Evolutionary conservation across 352 stramenopile genomes (phyloP).

Genomic region (Aphanomyces stellatus): DNA sequence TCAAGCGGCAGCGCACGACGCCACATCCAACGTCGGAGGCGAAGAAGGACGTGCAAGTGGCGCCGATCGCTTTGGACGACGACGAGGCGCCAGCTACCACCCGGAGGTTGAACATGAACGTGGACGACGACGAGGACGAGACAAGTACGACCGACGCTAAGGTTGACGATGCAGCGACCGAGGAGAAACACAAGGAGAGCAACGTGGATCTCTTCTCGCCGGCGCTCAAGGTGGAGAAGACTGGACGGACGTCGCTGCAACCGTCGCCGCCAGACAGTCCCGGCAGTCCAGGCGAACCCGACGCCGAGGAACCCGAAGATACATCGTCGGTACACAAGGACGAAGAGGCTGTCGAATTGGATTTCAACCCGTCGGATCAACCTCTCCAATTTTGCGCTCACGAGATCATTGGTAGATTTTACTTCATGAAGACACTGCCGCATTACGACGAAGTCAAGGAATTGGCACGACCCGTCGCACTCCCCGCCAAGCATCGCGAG

Average conservation of each 20-base stretch:
- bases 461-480: slow-evolving; percentile 36
- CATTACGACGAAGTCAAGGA: slow-evolving; percentile 67
- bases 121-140: slow-evolving; percentile 5
- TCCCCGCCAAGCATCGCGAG: slow-evolving; percentile 43
- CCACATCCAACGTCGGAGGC: not conserved
- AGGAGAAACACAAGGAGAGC: slow-evolving; percentile 25
- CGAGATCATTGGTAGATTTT: slow-evolving; percentile 39
- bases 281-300: too few relatives aligned
- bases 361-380: slow-evolving; percentile 71
- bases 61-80: not conserved
- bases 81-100: slow-evolving; percentile 11
- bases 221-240: slow-evolving; percentile 41
- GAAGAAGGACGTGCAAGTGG: slow-evolving; percentile 29
- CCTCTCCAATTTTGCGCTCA: not conserved
- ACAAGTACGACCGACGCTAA: slow-evolving; percentile 21
- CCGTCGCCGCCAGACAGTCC: slow-evolving; percentile 3
- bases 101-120: not conserved
- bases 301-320: slow-evolving; percentile 25
- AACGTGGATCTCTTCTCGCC: slow-evolving; percentile 70
- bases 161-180: not conserved
- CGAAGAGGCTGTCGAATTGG: slow-evolving; percentile 35
- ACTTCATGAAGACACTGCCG: slow-evolving; percentile 80
- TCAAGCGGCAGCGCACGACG: slow-evolving; percentile 50
- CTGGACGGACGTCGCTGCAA: not conserved
- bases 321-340: slow-evolving; percentile 26